Conservation (phyloP, 768 basidiomycete species). For the Boletus rubescentipes region DNA sequence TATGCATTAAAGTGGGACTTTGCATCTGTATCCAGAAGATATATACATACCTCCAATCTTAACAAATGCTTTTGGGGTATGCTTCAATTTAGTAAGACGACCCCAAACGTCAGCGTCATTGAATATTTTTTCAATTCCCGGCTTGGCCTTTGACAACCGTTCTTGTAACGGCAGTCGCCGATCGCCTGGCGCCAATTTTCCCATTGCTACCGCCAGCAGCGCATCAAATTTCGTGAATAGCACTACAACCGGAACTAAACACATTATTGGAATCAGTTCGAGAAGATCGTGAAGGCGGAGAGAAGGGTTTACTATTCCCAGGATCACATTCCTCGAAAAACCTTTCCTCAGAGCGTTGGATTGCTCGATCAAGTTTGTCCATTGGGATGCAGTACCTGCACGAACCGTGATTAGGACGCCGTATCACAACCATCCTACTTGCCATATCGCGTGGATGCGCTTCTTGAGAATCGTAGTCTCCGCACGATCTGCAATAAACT, state of each 20-base stretch:
- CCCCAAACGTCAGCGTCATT: background rate
- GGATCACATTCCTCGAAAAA: conserved; percentile 3
- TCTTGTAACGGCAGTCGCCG: background rate
- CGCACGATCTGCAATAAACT: conserved; percentile 3
- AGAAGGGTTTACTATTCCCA: background rate
- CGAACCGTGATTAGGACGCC: background rate
- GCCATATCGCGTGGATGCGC: conserved; percentile 8
- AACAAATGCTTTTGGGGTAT: background rate
- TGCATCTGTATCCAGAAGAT: background rate
- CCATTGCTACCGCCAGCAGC: background rate
- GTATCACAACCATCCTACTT: accelerated
- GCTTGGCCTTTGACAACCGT: background rate
- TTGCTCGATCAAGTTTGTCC: conserved; percentile 1
- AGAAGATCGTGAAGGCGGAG: no score
- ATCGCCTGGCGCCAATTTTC: background rate
- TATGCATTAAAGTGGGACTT: no score
- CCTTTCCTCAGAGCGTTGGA: background rate
- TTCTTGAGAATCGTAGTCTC: conserved; percentile 2
- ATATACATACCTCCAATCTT: background rate
- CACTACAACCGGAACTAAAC: conserved; percentile 3
- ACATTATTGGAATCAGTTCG: background rate
- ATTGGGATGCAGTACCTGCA: conserved; percentile 9
- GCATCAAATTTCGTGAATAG: conserved; percentile 13
- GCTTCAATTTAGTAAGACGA: background rate
- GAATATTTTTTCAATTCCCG: background rate